Percentiles rank a stretch among this genome's conserved stretches.
Conservation (phyloP, 371 early-diverging fungal species). For the Circinella umbellata region DNA sequence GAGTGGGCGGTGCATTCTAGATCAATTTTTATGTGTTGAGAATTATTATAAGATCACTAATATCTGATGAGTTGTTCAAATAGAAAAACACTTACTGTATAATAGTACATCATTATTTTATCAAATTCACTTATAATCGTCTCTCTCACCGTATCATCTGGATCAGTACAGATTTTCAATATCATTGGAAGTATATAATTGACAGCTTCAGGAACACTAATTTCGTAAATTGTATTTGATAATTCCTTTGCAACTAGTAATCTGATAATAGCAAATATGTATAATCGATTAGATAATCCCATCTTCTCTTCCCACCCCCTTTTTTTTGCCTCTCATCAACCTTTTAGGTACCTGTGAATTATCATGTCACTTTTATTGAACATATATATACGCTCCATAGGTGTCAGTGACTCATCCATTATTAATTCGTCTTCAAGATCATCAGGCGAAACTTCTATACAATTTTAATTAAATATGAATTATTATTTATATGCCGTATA, state of each 20-base stretch:
- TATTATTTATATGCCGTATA: background rate
- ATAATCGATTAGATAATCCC: background rate
- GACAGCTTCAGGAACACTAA: constrained; percentile 49
- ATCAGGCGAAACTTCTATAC: constrained; percentile 29
- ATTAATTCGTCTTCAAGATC: constrained; percentile 53
- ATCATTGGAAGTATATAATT: constrained; percentile 53
- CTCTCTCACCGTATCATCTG: constrained; percentile 57
- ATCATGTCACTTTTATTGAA: constrained; percentile 51
- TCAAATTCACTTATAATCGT: constrained; percentile 58
- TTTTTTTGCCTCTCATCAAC: too few relatives aligned
- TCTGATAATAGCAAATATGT: constrained; percentile 11
- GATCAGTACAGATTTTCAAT: constrained; percentile 46
- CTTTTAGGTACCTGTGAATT: constrained; percentile 46
- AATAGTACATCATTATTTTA: constrained; percentile 55
- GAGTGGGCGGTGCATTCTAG: constrained; percentile 33
- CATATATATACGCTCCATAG: constrained; percentile 54
- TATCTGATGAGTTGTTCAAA: too few relatives aligned
- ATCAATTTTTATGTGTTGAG: background rate
- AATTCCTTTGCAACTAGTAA: constrained; percentile 45
- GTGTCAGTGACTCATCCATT: constrained; percentile 50
- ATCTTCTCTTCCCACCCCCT: background rate
- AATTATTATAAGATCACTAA: too few relatives aligned
- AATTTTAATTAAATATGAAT: background rate
- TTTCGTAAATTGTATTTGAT: constrained; percentile 43
- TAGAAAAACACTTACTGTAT: constrained; percentile 33